Conservation (phyloP, 345 rosid species). For the Nephelium lappaceum region DNA sequence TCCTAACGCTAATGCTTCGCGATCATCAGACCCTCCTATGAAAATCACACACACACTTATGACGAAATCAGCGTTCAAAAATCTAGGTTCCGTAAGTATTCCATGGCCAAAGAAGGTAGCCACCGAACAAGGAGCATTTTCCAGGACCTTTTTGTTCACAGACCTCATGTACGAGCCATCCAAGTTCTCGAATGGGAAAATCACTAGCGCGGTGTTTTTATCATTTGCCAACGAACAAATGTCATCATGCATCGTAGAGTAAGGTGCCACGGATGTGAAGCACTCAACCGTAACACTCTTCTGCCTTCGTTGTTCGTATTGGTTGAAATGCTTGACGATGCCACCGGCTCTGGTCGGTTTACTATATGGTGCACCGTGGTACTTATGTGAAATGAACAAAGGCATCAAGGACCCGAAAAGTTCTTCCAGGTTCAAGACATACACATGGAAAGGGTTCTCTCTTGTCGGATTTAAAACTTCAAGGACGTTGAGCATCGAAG, state of each 20-base stretch:
- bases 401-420: background rate
- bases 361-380: background rate
- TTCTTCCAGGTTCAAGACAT: background rate
- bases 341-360: background rate
- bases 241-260: background rate
- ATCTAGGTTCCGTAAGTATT: background rate
- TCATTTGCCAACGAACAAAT: background rate
- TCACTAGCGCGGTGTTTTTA: background rate
- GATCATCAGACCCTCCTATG: constrained; percentile 1
- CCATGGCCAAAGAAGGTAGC: background rate
- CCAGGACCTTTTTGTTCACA: background rate
- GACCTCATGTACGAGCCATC: background rate
- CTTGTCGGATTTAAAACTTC: background rate
- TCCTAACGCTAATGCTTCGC: background rate
- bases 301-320: background rate
- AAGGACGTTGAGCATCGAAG: background rate
- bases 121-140: constrained; percentile 1
- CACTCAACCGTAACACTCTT: background rate
- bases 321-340: background rate
- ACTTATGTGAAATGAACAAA: background rate
- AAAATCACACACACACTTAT: background rate
- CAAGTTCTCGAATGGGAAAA: background rate
- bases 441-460: background rate
- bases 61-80: background rate
- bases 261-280: background rate